A percentile compares a stretch with the other conserved stretches of the same genome.
These are phyloP conservation scores for Cornus suecica DNA, from an alignment of 148 eudicot genomes.

Conservation along the genomic window DNA sequence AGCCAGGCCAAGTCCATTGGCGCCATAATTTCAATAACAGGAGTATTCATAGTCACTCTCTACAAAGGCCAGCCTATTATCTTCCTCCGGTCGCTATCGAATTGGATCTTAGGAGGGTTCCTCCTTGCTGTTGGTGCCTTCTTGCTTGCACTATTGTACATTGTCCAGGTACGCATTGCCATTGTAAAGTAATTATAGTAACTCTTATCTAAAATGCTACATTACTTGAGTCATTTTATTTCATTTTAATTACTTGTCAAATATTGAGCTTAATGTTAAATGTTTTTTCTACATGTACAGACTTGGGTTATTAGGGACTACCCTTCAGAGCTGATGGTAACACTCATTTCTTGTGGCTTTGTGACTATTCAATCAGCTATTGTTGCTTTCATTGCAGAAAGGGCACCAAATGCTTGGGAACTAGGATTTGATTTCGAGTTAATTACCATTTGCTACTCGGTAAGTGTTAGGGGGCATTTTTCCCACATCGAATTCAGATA, in stretches of 20 bases:
- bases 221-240: too few species aligned
- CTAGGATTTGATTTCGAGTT: conserved; percentile 15
- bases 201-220: not conserved
- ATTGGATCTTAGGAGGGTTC: conserved; percentile 43
- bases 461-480: too few species aligned
- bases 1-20: conserved; percentile 32
- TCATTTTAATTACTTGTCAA: too few species aligned
- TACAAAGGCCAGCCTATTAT: conserved; percentile 35
- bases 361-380: conserved; percentile 21
- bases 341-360: conserved; percentile 27
- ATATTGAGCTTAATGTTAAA: too few species aligned
- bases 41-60: conserved; percentile 39
- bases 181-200: too few species aligned
- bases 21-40: conserved; percentile 36
- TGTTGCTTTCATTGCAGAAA: conserved; percentile 25
- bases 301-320: conserved; percentile 37
- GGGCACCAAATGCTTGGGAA: conserved; percentile 27
- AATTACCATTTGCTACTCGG: conserved; percentile 30
- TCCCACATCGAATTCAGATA: too few species aligned
- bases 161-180: conserved; percentile 4
- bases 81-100: not conserved
- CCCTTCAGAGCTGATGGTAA: conserved; percentile 30
- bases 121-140: conserved; percentile 30
- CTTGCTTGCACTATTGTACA: conserved; percentile 22
- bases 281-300: conserved; percentile 10